Conservation (phyloP, 495 filamentous ascomycete genomes). For the Annulohypoxylon bovei region DNA sequence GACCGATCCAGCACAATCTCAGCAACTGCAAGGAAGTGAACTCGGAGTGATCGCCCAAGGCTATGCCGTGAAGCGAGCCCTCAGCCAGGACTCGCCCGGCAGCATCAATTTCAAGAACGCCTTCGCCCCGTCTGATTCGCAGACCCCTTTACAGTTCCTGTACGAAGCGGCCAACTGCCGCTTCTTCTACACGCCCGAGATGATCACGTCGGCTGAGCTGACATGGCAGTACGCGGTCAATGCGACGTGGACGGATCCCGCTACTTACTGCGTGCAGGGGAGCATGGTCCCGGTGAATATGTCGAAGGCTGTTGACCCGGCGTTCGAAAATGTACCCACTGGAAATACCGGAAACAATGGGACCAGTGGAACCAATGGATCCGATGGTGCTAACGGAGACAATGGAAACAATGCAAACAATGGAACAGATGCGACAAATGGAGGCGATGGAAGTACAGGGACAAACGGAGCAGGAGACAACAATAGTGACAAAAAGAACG, state of each 20-base stretch:
- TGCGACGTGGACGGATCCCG: constrained; percentile 86
- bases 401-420: not conserved
- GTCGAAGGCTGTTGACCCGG: constrained; percentile 16
- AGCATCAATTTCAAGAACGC: constrained; percentile 51
- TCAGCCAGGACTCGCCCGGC: constrained; percentile 20
- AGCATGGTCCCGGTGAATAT: constrained; percentile 11
- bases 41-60: constrained; percentile 30
- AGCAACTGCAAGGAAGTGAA: constrained; percentile 39
- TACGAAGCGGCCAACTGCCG: constrained; percentile 64
- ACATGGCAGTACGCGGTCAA: constrained; percentile 60
- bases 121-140: constrained; percentile 41
- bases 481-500: constrained; percentile 2
- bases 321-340: not conserved
- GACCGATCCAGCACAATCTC: constrained; percentile 16
- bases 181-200: constrained; percentile 62
- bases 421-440: not conserved
- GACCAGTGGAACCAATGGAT: not conserved
- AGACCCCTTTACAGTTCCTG: constrained; percentile 62
- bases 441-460: not conserved
- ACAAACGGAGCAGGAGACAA: not conserved
- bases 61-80: constrained; percentile 17
- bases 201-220: constrained; percentile 51
- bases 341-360: not conserved
- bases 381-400: not conserved
- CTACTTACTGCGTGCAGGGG: constrained; percentile 22